Evolutionary conservation across 352 stramenopile genomes (phyloP), one percentile per base, ranked within the genome.

Genomic region (Phytophthora tubulina): DNA sequence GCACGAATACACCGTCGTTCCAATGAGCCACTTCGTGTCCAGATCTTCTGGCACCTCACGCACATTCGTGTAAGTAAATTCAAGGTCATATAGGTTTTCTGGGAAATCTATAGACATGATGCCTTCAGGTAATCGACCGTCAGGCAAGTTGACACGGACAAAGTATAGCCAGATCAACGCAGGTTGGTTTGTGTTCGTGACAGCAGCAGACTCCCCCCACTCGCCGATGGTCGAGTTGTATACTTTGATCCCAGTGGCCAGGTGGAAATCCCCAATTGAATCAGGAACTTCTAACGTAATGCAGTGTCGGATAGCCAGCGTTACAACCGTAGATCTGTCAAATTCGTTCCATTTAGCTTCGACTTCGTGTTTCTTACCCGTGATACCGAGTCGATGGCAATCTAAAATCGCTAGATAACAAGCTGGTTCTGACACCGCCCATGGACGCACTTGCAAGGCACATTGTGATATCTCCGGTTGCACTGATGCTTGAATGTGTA

Each of bases 41-140:
- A 88, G 38, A 82, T 86, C 50, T 1, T 76, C 51, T 0, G 79
- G 83, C 4, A 88, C 41, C 14, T 76, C 45, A 1, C 48, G 74
- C 6, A 91, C 36, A 31, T 84, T 87, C 32, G 67, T 72, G 9
- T 60, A 59, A 0, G 30, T 67, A 58, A 85, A 54, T 17, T 83
- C 74, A 3, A 89, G 49, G 38, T 86, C 70, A 15, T 67, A 68
- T 10, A 79, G 11, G 8, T 62, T 70, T 1, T 13, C 21, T 1
- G 67, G 56, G 15, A 58, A 70, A 31, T 76, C 62, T 4, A 51
- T 17, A 4, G 58, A 70, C 9, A 62, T 55, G 2, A 63, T 31
- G 4, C 67, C 72, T 6, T 30, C 62, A 32, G 67, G 67, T 8
- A 74, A 33, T 8, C 52, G 6, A 2, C 60, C 67, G 33, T 57